phyloP scores from a whole-genome alignment of 345 rosid genomes.

The Hypericum androsaemum region DNA sequence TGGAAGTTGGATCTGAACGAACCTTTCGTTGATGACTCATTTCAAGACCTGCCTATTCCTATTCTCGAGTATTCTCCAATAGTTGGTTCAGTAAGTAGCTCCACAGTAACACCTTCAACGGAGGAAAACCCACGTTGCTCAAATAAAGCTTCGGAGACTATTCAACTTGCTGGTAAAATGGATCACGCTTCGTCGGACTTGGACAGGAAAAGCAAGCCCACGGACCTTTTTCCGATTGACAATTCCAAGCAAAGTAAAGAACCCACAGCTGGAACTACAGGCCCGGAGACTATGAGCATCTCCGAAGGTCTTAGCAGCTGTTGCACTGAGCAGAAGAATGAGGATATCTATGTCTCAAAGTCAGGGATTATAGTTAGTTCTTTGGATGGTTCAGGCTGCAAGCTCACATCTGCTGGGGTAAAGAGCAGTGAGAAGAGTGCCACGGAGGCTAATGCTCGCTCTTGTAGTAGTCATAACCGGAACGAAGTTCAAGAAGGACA shows the following conservation, averaged over 20 bases:
- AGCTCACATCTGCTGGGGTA: not conserved
- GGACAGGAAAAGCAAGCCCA: not conserved
- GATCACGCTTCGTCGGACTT: conserved; percentile 12
- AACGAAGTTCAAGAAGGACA: conserved; percentile 12
- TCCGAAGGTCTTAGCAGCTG: conserved; percentile 13
- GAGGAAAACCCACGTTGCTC: conserved; percentile 9
- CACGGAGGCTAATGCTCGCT: conserved; percentile 12
- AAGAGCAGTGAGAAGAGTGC: conserved; percentile 17
- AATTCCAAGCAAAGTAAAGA: too few relatives aligned
- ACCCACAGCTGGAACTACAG: not conserved
- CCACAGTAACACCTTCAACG: not conserved
- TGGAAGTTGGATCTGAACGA: conserved; percentile 30
- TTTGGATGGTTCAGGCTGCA: conserved; percentile 2
- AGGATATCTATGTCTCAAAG: conserved; percentile 7
- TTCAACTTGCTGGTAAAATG: not conserved
- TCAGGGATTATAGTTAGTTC: conserved; percentile 2
- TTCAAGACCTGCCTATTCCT: conserved; percentile 20
- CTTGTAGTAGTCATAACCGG: conserved; percentile 13
- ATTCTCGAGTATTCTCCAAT: conserved; percentile 12
- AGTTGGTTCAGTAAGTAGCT: conserved; percentile 13
- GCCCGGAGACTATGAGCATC: conserved; percentile 8
- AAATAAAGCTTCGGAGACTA: conserved; percentile 6
- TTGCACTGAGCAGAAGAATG: conserved; percentile 12
- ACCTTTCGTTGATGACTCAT: conserved; percentile 22
- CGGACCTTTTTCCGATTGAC: conserved; percentile 1